Base-by-base conservation (phyloP, 768 basidiomycete species). In the Suillus discolor region DNA sequence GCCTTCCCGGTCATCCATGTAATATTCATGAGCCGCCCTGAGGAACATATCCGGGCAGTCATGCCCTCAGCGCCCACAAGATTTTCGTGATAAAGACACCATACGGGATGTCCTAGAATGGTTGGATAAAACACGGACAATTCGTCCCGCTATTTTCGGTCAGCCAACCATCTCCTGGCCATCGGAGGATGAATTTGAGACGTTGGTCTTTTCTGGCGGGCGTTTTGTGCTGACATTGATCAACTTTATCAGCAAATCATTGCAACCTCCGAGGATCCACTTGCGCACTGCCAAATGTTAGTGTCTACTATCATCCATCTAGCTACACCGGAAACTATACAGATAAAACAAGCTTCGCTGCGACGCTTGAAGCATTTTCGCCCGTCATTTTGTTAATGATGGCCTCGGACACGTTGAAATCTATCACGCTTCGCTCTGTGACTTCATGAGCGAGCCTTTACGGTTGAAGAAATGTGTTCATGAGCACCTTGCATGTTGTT, bases 101-200 rank as follows among this genome's bases (percentile, higher is more conserved):
- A 59, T 67, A 31, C 41, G 31, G 25, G 69, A 71, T 38, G 44
- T 71, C 13, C 65, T 31, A 31, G 31, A 31, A 31, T 31, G 31
- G 31, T 66, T 71, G 36, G 31, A 61, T 16, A 34, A n/a, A 18
- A 69, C 67, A 44, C 66, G 54, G 15, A 63, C 61, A 2, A 49
- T 15, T 9, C 69, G 65, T 57, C 28, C 41, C 20, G n/a, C 28
- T 20, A 20, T 49, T 2, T 63, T 68, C 62, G 25, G 18, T 6
- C 62, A 28, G 2, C 47, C 66, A 3, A 57, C 66, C 3, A 47
- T 59, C 1, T 57, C 64, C 1, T 71, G 71, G 71, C 71, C 71
- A 6, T 69, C 66, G 15, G 64, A 62, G 12, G 64, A 65, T 34
- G 69, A 62, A 18, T 39, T 71, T 7, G 67, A 70, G 9, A 54